phyloP scores from a whole-genome alignment of 148 eudicot species.

The Persicaria tinctoria region DNA sequence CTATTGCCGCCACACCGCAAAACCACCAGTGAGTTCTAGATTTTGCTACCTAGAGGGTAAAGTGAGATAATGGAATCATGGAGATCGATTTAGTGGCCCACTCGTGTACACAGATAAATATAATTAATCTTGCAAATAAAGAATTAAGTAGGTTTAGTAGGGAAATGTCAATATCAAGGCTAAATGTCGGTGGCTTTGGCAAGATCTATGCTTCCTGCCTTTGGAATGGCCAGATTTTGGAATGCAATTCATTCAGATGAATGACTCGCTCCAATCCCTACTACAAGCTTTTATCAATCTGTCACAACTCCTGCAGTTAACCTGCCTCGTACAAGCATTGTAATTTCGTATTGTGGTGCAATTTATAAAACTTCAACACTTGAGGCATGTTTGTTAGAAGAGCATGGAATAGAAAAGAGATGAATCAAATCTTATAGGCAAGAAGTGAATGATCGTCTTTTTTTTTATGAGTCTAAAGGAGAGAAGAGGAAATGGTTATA shows the following conservation, averaged over 20 bases:
- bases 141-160: not conserved
- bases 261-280: too few relatives aligned
- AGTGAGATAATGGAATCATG: not conserved
- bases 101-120: not conserved
- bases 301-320: too few relatives aligned
- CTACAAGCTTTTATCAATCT: too few relatives aligned
- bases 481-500: too few relatives aligned
- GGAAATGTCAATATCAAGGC: not conserved
- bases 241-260: too few relatives aligned
- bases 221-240: too few relatives aligned
- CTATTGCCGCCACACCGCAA: not conserved
- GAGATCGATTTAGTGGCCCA: not conserved
- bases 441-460: too few relatives aligned
- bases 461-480: too few relatives aligned
- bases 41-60: not conserved
- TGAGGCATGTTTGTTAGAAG: too few relatives aligned
- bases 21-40: not conserved
- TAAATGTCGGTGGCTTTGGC: not conserved
- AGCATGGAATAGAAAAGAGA: too few relatives aligned
- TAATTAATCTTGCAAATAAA: constrained; percentile 1
- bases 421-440: too few relatives aligned
- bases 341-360: not conserved
- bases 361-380: too few relatives aligned
- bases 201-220: not conserved
- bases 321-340: not conserved